Conservation (phyloP, 202 grass and related monocot species). For the Hordeum pubiflorum region DNA sequence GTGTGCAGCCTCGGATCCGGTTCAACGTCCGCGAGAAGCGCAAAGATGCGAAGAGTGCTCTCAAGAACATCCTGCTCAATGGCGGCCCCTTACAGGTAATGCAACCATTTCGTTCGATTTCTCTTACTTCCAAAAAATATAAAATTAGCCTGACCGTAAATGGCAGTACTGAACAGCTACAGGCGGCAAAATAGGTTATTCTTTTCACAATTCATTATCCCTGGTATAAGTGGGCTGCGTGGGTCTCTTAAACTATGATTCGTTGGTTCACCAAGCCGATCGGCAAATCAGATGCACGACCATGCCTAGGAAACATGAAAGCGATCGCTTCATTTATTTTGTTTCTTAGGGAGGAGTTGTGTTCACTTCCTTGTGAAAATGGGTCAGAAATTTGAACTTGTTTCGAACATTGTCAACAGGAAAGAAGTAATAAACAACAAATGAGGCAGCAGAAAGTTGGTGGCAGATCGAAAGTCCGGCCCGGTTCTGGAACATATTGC, state of each 20-base stretch:
- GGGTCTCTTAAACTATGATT: neutral
- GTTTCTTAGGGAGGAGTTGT: too few species aligned
- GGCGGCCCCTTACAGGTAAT: conserved; percentile 39
- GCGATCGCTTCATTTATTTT: too few species aligned
- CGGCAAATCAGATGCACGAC: neutral
- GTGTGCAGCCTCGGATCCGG: conserved; percentile 42
- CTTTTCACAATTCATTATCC: neutral
- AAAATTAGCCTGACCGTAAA: too few species aligned
- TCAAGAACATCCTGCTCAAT: conserved; percentile 62
- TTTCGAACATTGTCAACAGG: conserved; percentile 15
- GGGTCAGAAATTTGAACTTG: neutral
- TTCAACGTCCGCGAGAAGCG: conserved; percentile 61
- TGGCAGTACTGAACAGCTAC: too few species aligned
- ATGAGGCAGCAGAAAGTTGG: conserved; percentile 32
- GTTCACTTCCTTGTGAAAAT: neutral
- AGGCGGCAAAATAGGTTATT: too few species aligned
- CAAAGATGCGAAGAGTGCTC: conserved; percentile 51
- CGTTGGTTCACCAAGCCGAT: neutral
- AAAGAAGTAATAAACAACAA: conserved; percentile 32
- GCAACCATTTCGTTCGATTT: neutral
- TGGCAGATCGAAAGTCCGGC: conserved; percentile 18
- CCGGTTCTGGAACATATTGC: conserved; percentile 18
- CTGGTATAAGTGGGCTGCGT: neutral
- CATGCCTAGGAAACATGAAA: neutral
- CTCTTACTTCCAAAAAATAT: neutral